Conservation (phyloP, 257 asterid genomes). For the Nicotiana paniculata region DNA sequence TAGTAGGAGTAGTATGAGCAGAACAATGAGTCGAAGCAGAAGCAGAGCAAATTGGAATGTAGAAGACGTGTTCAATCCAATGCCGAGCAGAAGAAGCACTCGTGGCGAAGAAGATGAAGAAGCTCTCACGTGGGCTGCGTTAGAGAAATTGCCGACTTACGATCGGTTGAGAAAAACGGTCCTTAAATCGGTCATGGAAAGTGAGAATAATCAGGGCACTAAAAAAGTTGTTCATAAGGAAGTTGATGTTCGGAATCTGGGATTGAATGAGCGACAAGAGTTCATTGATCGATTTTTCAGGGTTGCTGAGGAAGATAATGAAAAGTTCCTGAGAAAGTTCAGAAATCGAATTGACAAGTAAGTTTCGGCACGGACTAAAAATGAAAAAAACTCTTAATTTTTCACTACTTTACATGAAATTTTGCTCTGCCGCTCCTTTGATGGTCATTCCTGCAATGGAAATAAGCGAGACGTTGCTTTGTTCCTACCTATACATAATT, state of each 20-base stretch:
- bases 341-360: constrained; percentile 48
- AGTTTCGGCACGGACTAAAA: not conserved
- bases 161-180: constrained; percentile 66
- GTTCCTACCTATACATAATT: no score
- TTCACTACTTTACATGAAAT: no score
- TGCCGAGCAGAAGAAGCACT: constrained; percentile 29
- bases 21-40: constrained; percentile 21
- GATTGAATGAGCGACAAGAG: constrained; percentile 32
- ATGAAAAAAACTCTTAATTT: no score
- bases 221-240: constrained; percentile 23
- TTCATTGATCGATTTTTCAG: constrained; percentile 44
- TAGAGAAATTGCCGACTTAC: constrained; percentile 80
- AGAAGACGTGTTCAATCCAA: constrained; percentile 46
- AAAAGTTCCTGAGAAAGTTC: constrained; percentile 35
- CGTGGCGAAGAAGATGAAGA: constrained; percentile 76
- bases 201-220: constrained; percentile 12
- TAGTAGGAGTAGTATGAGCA: constrained; percentile 23
- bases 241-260: constrained; percentile 43
- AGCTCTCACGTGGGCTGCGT: constrained; percentile 82
- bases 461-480: no score
- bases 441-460: no score
- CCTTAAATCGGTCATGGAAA: constrained; percentile 25
- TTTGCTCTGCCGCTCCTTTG: no score
- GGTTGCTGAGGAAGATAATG: constrained; percentile 56
- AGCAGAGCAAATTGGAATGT: constrained; percentile 36